Percentiles rank a stretch among this genome's conserved stretches.
Evolutionary conservation across 2,329 filamentous ascomycete species (phyloP).

Genomic region (Fusarium newnesense): DNA sequence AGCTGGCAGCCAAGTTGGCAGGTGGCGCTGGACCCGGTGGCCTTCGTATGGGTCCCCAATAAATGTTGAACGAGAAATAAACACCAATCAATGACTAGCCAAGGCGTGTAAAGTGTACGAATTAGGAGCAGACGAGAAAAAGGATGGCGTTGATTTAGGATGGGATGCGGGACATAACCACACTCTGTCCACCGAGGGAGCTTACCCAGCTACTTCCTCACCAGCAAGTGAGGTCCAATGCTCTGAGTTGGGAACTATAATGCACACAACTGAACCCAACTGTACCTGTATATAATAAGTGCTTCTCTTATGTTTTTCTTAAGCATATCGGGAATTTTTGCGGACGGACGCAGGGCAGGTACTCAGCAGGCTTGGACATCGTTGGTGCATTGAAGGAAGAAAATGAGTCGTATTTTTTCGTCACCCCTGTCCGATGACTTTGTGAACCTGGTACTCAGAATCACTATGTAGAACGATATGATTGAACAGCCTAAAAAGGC

Average conservation of each 20-base stretch:
- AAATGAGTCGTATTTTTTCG: conserved; percentile 28
- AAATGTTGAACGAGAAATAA: conserved; percentile 37
- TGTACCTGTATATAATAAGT: conserved; percentile 47
- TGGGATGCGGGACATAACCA: conserved; percentile 25
- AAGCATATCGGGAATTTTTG: conserved; percentile 25
- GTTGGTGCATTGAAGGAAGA: conserved; percentile 18
- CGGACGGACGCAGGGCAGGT: conserved; percentile 32
- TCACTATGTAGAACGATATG: neutral
- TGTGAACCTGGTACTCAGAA: neutral
- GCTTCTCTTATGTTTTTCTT: conserved; percentile 39
- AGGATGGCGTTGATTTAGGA: conserved; percentile 34
- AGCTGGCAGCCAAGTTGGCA: conserved; percentile 76
- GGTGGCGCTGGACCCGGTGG: conserved; percentile 50
- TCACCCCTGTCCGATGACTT: neutral
- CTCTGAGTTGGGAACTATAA: conserved; percentile 45
- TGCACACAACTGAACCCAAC: conserved; percentile 42
- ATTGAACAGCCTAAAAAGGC: neutral
- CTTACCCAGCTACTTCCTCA: conserved; percentile 33
- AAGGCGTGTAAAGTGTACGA: conserved; percentile 46
- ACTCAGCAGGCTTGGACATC: conserved; percentile 32
- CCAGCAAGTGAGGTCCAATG: conserved; percentile 41
- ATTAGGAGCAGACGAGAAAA: conserved; percentile 37
- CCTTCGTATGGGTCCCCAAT: conserved; percentile 51
- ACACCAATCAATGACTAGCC: conserved; percentile 26
- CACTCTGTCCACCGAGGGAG: conserved; percentile 26